Evolutionary conservation across 306 rosid species (phyloP), one percentile per base, ranked within the genome.

Genomic region (Malus fusca): DNA sequence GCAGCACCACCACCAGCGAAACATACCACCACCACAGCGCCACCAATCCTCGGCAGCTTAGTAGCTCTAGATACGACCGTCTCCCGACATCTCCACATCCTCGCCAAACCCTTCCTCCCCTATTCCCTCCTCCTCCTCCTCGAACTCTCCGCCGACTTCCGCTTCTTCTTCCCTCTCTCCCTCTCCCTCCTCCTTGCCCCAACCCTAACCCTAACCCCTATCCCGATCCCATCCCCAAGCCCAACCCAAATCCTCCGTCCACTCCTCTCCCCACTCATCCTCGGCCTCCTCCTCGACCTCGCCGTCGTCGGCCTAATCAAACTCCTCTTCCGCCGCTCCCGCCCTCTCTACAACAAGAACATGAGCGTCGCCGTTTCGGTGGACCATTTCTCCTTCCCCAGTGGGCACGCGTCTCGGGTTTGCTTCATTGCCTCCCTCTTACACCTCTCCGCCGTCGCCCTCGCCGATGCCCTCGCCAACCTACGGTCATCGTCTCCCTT

Each of bases 371-470:
- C 87, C 71, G 88, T 90, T 31, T 62, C 90, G 4, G 87, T 77
- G 46, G 98, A 93, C 60, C 86, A 86, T 33, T 93, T 85, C 84
- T 88, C 98, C 62, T 90, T 93, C 73, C 98, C 91, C 19, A 88
- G 90, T 52, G 98, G 92, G 10, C 98, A 90, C 80, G 82, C 92
- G 48, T 88, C 98, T 25, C 77, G 94, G 74, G 94, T 88, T 22
- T 90, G 55, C 84, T 88, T 90, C 67, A 85, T 88, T 37, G 96
- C 96, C 30, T 76, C 94, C 2, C 76, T 92, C 3, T 61, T 88
- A 75, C 78, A 69, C 81, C 75, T 86, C 74, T 86, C 91, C 19
- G 80, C 69, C 18, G 37, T 62, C 4, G 22, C 26, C 18, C 71
- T 87, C 21, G 25, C 56, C 58, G 77, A 75, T 10, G 74, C 82